Evolutionary conservation across 345 rosid genomes (phyloP).

Genomic region (Durio zibethinus): DNA sequence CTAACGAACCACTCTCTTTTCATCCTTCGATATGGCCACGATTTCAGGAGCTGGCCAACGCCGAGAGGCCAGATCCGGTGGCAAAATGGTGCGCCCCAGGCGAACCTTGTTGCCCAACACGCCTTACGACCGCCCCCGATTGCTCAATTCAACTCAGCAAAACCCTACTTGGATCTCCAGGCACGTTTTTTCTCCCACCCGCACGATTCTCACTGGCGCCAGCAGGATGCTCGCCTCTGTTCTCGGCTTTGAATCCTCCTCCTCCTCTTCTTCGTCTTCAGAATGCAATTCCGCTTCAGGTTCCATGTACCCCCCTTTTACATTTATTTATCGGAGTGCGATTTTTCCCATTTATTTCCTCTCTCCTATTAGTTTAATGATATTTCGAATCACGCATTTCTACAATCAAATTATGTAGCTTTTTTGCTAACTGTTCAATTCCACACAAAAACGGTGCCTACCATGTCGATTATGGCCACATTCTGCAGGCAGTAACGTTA

Average conservation of each 20-base stretch:
- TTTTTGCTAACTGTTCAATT: background rate
- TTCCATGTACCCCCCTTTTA: constrained; percentile 2
- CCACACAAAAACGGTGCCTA: background rate
- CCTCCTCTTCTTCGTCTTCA: constrained; percentile 51
- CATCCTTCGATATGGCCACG: background rate
- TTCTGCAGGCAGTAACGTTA: background rate
- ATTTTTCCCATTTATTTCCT: background rate
- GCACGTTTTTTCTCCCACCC: constrained; percentile 68
- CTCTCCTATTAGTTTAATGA: background rate
- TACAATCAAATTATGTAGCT: background rate
- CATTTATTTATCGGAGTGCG: background rate
- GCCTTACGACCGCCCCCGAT: constrained; percentile 69
- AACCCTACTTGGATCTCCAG: constrained; percentile 91
- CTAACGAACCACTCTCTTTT: no score
- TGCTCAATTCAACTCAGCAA: constrained; percentile 27
- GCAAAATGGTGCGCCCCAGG: constrained; percentile 61
- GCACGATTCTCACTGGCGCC: constrained; percentile 71
- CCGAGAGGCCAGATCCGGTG: constrained; percentile 49
- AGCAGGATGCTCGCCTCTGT: constrained; percentile 70
- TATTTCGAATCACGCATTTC: background rate
- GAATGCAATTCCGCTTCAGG: constrained; percentile 46
- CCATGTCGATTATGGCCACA: background rate
- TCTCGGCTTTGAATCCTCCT: constrained; percentile 54
- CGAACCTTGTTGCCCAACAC: constrained; percentile 35
- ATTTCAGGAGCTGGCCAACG: background rate